Evolutionary conservation across 2,329 filamentous ascomycete genomes (phyloP), one percentile per base, ranked within the genome.

Genomic region (Plectosphaerella sp.): DNA sequence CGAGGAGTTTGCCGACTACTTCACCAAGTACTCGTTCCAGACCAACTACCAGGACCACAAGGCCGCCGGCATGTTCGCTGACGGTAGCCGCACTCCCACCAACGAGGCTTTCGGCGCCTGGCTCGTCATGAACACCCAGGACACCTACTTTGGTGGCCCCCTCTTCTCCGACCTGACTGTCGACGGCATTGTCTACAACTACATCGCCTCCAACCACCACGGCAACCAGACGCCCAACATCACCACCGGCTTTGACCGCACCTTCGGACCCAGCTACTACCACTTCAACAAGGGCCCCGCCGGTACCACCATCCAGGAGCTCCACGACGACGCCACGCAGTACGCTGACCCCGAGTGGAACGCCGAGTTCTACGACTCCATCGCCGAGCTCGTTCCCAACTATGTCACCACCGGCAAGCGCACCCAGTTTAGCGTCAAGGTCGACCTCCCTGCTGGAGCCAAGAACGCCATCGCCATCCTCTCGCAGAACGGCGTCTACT

Each of bases 161-260:
- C 65, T 80, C 4, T 79, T 84, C 62, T 82, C 79, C 0, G 82
- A 84, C 57, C 66, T 85, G 15, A 75, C 74, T 0, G 81, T 84
- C 0, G 81, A 84, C 57, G 81, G 80, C 1, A 83, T 84, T 48
- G 74, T 84, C 0, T 84, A 84, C 61, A 82, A 85, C 58, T 85
- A 84, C 59, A 74, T 60, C 63, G 72, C 77, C 3, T 80, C 75
- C 2, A 84, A 84, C 56, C 80, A 84, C 59, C 81, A 84, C 51
- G 80, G 82, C 12, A 76, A 79, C 57, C 76, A 78, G 47, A 80
- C 77, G 4, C 80, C 82, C 16, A 82, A 84, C 59, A 83, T 85
- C 60, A 82, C 77, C 2, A 63, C 80, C 58, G 82, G 82, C 12
- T 84, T 84, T 57, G 81, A 84, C 59, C 72, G 81, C 10, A 84